These are phyloP conservation scores for Corinectria fuckeliana DNA, from an alignment of 2,329 filamentous ascomycete species.

Conservation along the genomic window DNA sequence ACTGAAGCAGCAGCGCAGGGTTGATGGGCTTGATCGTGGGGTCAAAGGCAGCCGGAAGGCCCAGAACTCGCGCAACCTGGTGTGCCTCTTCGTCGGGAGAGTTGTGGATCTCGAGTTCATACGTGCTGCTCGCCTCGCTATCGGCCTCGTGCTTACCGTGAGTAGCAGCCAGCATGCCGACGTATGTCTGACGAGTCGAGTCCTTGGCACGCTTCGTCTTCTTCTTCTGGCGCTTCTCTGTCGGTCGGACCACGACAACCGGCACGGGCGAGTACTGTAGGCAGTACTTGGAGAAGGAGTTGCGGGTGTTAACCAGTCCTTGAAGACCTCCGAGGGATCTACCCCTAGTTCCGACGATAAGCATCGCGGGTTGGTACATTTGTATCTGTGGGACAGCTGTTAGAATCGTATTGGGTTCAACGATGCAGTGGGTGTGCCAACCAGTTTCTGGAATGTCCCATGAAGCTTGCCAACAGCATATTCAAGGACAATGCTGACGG, in stretches of 20 bases:
- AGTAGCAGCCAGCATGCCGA: slow-evolving; percentile 74
- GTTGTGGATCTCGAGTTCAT: slow-evolving; percentile 61
- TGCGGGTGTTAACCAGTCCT: slow-evolving; percentile 76
- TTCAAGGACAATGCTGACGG: slow-evolving; percentile 85
- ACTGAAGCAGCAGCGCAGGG: slow-evolving; percentile 25
- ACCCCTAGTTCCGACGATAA: slow-evolving; percentile 88
- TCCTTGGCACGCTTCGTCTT: slow-evolving; percentile 85
- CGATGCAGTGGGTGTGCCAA: slow-evolving; percentile 49
- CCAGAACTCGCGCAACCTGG: slow-evolving; percentile 67
- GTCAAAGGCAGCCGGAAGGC: slow-evolving; percentile 67
- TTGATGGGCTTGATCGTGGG: slow-evolving; percentile 66
- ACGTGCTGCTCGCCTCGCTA: slow-evolving; percentile 58
- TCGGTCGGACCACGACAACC: slow-evolving; percentile 89
- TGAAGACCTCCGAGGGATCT: slow-evolving; percentile 86
- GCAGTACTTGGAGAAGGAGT: slow-evolving; percentile 93
- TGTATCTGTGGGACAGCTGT: slow-evolving; percentile 67
- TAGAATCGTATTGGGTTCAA: slow-evolving; percentile 11
- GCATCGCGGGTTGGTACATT: slow-evolving; percentile 88
- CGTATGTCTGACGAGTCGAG: slow-evolving; percentile 76
- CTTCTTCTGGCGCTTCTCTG: slow-evolving; percentile 87
- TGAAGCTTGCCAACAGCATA: slow-evolving; percentile 90
- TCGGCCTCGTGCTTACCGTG: slow-evolving; percentile 65
- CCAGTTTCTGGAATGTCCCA: slow-evolving; percentile 88
- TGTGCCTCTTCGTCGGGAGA: slow-evolving; percentile 69
- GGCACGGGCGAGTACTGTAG: slow-evolving; percentile 92